These are phyloP conservation scores for Oxyria digyna DNA, from an alignment of 148 eudicot genomes.

Conservation along the genomic window DNA sequence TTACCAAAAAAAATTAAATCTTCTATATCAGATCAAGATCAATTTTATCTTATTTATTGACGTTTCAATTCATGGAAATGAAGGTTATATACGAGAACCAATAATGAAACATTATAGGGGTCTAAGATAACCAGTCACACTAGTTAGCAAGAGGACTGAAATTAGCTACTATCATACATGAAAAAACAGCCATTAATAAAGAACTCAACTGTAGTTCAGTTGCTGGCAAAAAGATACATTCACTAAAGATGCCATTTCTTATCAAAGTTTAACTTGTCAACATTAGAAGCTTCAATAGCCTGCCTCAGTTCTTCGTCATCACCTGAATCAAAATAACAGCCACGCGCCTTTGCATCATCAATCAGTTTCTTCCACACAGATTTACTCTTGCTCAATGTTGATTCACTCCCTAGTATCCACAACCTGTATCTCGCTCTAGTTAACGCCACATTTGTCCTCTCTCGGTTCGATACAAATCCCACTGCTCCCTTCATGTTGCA, in stretches of 20 bases:
- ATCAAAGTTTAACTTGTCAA: background rate
- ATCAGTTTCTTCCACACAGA: conserved; percentile 25
- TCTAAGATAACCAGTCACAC: too few relatives aligned
- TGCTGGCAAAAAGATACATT: too few relatives aligned
- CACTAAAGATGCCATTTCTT: background rate
- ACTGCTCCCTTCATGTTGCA: conserved; percentile 39
- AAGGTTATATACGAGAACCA: too few relatives aligned
- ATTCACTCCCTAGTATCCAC: conserved; percentile 40
- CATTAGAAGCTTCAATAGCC: conserved; percentile 8
- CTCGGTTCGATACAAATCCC: conserved; percentile 56
- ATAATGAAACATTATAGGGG: too few relatives aligned
- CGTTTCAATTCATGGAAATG: too few relatives aligned
- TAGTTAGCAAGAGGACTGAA: too few relatives aligned
- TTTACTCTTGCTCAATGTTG: conserved; percentile 24
- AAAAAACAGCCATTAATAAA: too few relatives aligned
- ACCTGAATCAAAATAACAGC: conserved; percentile 19
- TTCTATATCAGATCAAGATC: too few relatives aligned
- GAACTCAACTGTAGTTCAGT: too few relatives aligned
- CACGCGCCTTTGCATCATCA: conserved; percentile 23
- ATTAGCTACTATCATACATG: too few relatives aligned
- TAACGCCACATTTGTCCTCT: conserved; percentile 63
- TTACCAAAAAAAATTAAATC: too few relatives aligned
- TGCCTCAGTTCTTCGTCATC: conserved; percentile 10
- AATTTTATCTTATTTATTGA: too few relatives aligned
- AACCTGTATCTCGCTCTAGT: conserved; percentile 67